A percentile compares a stretch with the other conserved stretches of the same genome.
Conservation (phyloP, 768 basidiomycete genomes). For the Fibroporia radiculosa region DNA sequence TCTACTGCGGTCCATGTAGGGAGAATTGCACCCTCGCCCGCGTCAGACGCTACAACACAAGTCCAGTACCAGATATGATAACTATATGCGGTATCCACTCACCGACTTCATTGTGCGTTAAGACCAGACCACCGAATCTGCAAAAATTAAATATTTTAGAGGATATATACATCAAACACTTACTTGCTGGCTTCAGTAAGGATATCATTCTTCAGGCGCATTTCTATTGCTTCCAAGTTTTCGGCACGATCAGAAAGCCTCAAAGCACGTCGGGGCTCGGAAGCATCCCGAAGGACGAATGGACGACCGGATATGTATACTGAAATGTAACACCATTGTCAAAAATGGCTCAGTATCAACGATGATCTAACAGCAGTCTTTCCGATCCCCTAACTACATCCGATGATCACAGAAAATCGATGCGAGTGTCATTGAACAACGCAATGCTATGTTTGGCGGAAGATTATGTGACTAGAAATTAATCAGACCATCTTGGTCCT, state of each 20-base stretch:
- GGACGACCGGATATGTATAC: constrained; percentile 88
- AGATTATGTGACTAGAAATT: no score
- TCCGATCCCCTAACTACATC: no score
- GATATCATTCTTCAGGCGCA: constrained; percentile 84
- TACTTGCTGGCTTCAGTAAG: constrained; percentile 74
- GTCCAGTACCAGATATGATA: background rate
- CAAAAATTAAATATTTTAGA: background rate
- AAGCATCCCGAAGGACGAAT: constrained; percentile 84
- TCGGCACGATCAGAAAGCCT: constrained; percentile 87
- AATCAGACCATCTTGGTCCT: no score
- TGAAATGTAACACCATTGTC: constrained; percentile 19
- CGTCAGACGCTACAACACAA: constrained; percentile 38
- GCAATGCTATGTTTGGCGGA: no score
- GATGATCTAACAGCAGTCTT: no score
- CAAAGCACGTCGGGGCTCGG: constrained; percentile 73
- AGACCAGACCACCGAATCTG: constrained; percentile 82
- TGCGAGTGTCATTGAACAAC: no score
- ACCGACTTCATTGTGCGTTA: constrained; percentile 93
- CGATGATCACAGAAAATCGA: no score
- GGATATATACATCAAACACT: constrained; percentile 3
- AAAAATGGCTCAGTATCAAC: background rate
- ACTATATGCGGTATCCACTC: constrained; percentile 17
- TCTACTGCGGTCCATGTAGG: constrained; percentile 95
- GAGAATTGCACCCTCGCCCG: constrained; percentile 73
- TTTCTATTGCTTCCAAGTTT: constrained; percentile 90